These are phyloP conservation scores for Sordariomycetes sp. DNA, from an alignment of 2,329 filamentous ascomycete species.

Conservation along the genomic window DNA sequence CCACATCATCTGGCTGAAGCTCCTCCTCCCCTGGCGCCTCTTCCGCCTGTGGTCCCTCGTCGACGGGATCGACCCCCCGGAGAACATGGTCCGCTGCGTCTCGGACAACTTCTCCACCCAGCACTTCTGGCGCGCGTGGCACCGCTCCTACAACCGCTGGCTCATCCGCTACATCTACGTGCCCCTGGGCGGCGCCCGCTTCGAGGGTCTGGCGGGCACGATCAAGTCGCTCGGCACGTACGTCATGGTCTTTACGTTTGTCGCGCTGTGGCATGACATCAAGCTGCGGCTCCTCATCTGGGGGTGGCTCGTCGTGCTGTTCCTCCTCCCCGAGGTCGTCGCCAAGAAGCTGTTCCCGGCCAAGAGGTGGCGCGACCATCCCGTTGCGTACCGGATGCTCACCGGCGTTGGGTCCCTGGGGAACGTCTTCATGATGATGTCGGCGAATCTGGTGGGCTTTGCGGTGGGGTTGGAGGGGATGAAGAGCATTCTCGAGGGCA, in stretches of 20 bases:
- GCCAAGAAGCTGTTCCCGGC: constrained; percentile 60
- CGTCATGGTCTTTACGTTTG: constrained; percentile 83
- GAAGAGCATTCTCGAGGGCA: constrained; percentile 59
- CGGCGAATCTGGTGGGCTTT: constrained; percentile 88
- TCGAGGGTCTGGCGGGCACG: constrained; percentile 26
- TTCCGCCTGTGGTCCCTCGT: constrained; percentile 92
- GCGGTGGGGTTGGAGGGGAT: constrained; percentile 84
- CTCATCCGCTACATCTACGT: constrained; percentile 88
- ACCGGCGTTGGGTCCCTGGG: constrained; percentile 68
- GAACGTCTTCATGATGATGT: constrained; percentile 92
- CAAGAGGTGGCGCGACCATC: constrained; percentile 53
- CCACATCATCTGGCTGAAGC: constrained; percentile 94
- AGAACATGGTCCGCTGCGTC: constrained; percentile 97
- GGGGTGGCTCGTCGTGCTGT: constrained; percentile 93
- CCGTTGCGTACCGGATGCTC: constrained; percentile 64
- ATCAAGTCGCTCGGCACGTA: constrained; percentile 60
- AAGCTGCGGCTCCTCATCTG: constrained; percentile 81
- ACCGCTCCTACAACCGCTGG: constrained; percentile 91
- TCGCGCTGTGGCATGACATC: constrained; percentile 97
- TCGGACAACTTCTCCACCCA: constrained; percentile 86
- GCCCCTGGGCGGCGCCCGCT: constrained; percentile 63
- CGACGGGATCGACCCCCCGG: constrained; percentile 86
- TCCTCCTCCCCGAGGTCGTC: constrained; percentile 79
- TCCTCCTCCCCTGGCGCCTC: constrained; percentile 93
- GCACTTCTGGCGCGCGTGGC: constrained; percentile 94